Evolutionary conservation across 768 basidiomycete species (phyloP), one percentile per base, ranked within the genome.

Genomic region (Amanita polypyramis): DNA sequence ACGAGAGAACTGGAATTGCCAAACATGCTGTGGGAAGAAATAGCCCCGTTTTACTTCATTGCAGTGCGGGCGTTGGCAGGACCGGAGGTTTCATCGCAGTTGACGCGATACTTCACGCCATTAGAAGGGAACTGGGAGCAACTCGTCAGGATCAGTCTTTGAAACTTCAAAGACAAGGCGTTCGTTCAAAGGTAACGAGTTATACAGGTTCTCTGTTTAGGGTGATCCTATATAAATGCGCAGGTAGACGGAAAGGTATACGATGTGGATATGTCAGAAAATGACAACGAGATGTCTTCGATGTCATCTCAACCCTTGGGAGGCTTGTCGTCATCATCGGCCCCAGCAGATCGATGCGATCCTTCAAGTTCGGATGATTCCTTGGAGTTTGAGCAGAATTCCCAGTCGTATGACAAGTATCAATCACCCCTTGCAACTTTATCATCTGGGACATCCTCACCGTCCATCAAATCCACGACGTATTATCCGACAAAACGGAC

Each of bases 51-150:
- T 60, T 94, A 40, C 62, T 94, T 53, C 91, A 94, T 61, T 94
- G 94, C 60, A 93, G 90, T 25, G 95, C 95, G 0, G 95, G 95
- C 15, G 92, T 96, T 5, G 95, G 95, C 0, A 76, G 95, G 35
- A 97, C 95, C 0, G 95, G 95, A 17, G 88, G 86, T 20, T 97
- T 90, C 62, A 92, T 97, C 58, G 80, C 88, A 6, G 78, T 95
- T 1, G 89, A 92, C 60, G 82, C 89, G 6, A 70, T 90, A n/a
- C 67, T 94, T 46, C 86, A 90, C 58, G 83, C 77, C 4, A 66
- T 92, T 3, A 67, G 76, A 56, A 61, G 72, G 43, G 85, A 91
- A 63, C 58, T 61, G 60, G 52, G 52, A 55, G 52, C 29, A 21
- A 35, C 15, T 36, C 12, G 12, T 5, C 37, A 21, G 12, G 21